phyloP scores from a whole-genome alignment of 441 rosid genomes.

The Raphanus hybrid region DNA sequence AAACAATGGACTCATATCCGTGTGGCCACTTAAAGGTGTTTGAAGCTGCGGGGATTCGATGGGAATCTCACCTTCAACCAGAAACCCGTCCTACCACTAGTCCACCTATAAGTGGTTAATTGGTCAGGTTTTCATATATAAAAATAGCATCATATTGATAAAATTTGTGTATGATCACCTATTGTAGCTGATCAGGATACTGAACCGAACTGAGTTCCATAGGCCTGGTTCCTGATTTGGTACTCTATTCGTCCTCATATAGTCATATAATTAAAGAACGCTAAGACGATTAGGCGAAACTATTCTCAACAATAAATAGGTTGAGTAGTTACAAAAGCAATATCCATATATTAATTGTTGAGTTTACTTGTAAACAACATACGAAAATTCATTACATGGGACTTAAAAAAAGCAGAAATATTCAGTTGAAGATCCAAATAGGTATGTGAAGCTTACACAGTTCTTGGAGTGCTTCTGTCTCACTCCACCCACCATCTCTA shows the following conservation, averaged over 20 bases:
- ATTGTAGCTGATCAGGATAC: background rate
- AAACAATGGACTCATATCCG: too few species aligned
- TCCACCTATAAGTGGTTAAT: too few species aligned
- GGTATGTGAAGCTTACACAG: conserved; percentile 11
- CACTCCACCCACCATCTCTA: background rate
- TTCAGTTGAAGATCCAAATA: too few species aligned
- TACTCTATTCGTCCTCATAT: background rate
- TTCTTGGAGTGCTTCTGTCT: conserved; percentile 22
- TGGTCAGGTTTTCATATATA: too few species aligned
- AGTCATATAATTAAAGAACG: background rate
- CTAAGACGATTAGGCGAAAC: background rate
- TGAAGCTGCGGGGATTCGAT: too few species aligned
- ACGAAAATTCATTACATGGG: background rate
- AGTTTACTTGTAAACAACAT: background rate
- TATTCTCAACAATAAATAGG: background rate
- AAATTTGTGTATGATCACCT: background rate
- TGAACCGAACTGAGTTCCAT: background rate
- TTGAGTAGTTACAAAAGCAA: background rate
- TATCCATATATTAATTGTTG: background rate
- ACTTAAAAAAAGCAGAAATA: background rate
- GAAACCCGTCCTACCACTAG: too few species aligned
- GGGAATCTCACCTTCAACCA: too few species aligned
- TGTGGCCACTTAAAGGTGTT: too few species aligned
- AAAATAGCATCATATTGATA: background rate
- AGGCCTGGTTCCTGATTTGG: background rate